Conservation (phyloP, 2,329 filamentous ascomycete genomes). For the Xylaria polymorpha region DNA sequence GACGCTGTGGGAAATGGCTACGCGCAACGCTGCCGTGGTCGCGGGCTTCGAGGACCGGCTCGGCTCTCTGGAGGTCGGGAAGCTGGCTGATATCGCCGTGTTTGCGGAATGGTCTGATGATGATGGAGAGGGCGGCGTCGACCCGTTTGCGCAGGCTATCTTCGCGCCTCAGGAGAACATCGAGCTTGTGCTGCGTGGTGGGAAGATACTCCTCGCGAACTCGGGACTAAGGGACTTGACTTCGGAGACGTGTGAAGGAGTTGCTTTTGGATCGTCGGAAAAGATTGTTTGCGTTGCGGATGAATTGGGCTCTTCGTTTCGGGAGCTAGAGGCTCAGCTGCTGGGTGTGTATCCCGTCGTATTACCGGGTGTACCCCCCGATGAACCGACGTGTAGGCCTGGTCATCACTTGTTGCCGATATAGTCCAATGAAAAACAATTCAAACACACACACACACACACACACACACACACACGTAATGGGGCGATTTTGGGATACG, state of each 20-base stretch:
- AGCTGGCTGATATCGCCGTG: slow-evolving; percentile 57
- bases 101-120: slow-evolving; percentile 49
- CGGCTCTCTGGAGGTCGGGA: slow-evolving; percentile 56
- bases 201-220: slow-evolving; percentile 42
- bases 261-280: slow-evolving; percentile 30
- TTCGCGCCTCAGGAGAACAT: slow-evolving; percentile 41
- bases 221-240: slow-evolving; percentile 31
- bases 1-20: slow-evolving; percentile 53
- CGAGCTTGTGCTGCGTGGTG: slow-evolving; percentile 48
- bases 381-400: slow-evolving; percentile 47
- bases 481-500: not conserved
- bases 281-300: slow-evolving; percentile 44
- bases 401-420: slow-evolving; percentile 29
- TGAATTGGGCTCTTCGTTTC: slow-evolving; percentile 43
- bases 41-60: slow-evolving; percentile 54
- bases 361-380: slow-evolving; percentile 55
- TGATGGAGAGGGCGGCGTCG: not conserved
- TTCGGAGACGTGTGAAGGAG: slow-evolving; percentile 37
- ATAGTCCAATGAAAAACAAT: not conserved
- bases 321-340: slow-evolving; percentile 39
- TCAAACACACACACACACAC: too few relatives aligned
- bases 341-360: slow-evolving; percentile 46
- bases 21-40: slow-evolving; percentile 57
- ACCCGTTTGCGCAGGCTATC: slow-evolving; percentile 42
- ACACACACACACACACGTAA: too few relatives aligned